Base-by-base conservation (phyloP, 2,329 filamentous ascomycete species). In the Tolypocladium capitatum region DNA sequence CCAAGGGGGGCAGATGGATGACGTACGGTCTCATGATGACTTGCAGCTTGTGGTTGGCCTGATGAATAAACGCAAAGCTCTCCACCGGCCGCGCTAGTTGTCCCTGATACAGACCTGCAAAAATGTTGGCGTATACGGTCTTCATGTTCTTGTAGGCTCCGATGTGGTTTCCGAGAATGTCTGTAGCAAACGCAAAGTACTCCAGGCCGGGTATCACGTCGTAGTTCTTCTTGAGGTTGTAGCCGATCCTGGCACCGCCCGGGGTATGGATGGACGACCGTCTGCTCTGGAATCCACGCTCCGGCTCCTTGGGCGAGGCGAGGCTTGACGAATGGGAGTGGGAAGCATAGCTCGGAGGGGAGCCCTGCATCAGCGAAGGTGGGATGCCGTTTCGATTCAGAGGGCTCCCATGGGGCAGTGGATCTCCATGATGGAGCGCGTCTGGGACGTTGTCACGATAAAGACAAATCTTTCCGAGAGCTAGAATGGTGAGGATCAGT, bases 181-280 rank as follows among this genome's bases (percentile, higher is more conserved):
- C 84, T 1, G 84, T 84, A 2, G 89, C 91, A 51, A 86, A 82
- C 1, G 86, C 85, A 62, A 90, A 96, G 61, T 96, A 96, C 30
- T 89, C 84, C 49, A 97, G 70, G 0, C 92, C 92, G 0, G 92
- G 91, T 51, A 96, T 85, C 7, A 85, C 76, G 57, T 97, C 89
- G 45, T 92, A 74, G 59, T 94, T 95, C 55, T 68, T 68, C 52
- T 67, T 67, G 30, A 67, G 47, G 20, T 55, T 60, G 13, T 56
- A 59, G 4, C 62, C 62, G 10, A 53, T 47, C 20, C 63, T 60
- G 40, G 54, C 48, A 13, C 51, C 53, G 16, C 53, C 55, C 2
- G 55, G 51, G 2, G 65, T 71, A 57, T 81, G 72, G 40, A 76
- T 60, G 0, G 76, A 81, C 4, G 70, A 68, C 48, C 75, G 68